These are phyloP conservation scores for Tetrahymena elliotti DNA, from an alignment of 73 alveolate species.

Conservation along the genomic window DNA sequence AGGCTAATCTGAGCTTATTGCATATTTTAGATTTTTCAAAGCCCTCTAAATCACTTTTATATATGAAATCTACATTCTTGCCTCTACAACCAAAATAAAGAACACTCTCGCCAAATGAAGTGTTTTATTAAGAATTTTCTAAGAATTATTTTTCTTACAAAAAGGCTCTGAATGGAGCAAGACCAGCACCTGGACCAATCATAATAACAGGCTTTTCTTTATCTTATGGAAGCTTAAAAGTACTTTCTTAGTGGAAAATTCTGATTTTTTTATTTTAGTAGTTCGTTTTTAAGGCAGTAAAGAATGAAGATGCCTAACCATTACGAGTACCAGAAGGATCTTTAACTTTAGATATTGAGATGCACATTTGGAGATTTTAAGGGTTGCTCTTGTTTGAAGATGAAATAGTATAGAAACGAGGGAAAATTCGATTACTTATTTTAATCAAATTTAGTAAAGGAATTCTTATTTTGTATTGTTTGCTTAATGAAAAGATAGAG, in stretches of 20 bases:
- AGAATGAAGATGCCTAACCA: slow-evolving; percentile 52
- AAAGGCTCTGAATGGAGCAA: slow-evolving; percentile 67
- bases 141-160: slow-evolving; percentile 49
- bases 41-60: slow-evolving; percentile 48
- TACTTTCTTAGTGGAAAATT: slow-evolving; percentile 47
- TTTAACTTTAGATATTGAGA: slow-evolving; percentile 41
- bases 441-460: slow-evolving; percentile 45
- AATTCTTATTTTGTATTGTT: slow-evolving; percentile 50
- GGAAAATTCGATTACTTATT: slow-evolving; percentile 57
- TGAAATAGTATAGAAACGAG: slow-evolving; percentile 62
- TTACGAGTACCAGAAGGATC: slow-evolving; percentile 27
- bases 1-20: slow-evolving; percentile 53
- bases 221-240: slow-evolving; percentile 54
- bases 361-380: slow-evolving; percentile 24
- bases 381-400: slow-evolving; percentile 45
- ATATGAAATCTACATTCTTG: slow-evolving; percentile 49
- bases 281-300: slow-evolving; percentile 39
- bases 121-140: slow-evolving; percentile 40
- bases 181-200: slow-evolving; percentile 73
- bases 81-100: slow-evolving; percentile 59
- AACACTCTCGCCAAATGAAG: slow-evolving; percentile 10
- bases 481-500: slow-evolving; percentile 43
- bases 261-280: slow-evolving; percentile 25
- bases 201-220: slow-evolving; percentile 54
- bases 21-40: slow-evolving; percentile 46